Percentiles rank a stretch among this genome's conserved stretches.
Evolutionary conservation across 352 stramenopile species (phyloP).

Genomic region (Globisporangium solare): DNA sequence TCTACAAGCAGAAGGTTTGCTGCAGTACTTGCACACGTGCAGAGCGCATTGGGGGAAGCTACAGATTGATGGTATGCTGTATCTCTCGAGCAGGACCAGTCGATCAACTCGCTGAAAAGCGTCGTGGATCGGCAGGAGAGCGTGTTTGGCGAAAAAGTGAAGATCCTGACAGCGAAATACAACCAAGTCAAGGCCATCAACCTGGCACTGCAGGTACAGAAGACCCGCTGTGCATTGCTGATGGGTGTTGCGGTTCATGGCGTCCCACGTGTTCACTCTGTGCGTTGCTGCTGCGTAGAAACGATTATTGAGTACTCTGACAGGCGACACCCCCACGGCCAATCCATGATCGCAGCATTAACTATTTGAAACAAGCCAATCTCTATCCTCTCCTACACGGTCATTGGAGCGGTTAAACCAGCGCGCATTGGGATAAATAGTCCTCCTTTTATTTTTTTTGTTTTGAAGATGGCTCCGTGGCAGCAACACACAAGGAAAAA

Average conservation of each 20-base stretch:
- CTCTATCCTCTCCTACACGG: neutral
- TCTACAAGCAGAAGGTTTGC: slow-evolving; percentile 69
- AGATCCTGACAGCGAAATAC: slow-evolving; percentile 66
- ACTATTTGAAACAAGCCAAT: too few species aligned
- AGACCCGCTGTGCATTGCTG: neutral
- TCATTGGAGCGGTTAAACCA: slow-evolving; percentile 4
- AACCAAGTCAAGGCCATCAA: slow-evolving; percentile 80
- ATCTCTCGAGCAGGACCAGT: slow-evolving; percentile 42
- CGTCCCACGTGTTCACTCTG: slow-evolving; percentile 1
- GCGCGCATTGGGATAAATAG: slow-evolving; percentile 1
- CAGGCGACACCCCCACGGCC: slow-evolving; percentile 24
- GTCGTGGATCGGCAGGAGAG: slow-evolving; percentile 69
- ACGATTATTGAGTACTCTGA: slow-evolving; percentile 48
- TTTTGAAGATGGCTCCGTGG: neutral
- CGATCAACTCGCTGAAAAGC: slow-evolving; percentile 50
- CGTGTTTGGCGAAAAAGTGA: slow-evolving; percentile 66
- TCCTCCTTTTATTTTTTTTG: neutral
- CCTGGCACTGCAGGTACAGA: slow-evolving; percentile 58
- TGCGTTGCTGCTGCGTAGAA: slow-evolving; percentile 26
- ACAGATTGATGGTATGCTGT: neutral
- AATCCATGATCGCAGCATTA: neutral
- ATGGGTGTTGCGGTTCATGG: neutral
- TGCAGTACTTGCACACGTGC: too few species aligned
- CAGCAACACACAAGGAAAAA: too few species aligned
- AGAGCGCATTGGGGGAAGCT: neutral